Evolutionary conservation across 257 asterid genomes (phyloP).

Genomic region (Orobanche coerulescens): DNA sequence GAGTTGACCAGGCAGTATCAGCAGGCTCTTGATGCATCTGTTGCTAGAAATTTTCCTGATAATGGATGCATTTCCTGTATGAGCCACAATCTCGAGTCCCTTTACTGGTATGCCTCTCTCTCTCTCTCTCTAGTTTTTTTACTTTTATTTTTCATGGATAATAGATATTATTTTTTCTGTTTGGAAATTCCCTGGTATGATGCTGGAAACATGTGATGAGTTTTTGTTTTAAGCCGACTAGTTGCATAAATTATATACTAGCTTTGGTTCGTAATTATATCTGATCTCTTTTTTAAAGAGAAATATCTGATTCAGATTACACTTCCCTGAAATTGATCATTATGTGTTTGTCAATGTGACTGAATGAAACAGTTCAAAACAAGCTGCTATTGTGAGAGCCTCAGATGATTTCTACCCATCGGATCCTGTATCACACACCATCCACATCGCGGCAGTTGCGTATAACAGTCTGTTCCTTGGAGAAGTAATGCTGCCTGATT

Average conservation of each 20-base stretch:
- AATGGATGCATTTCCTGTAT: slow-evolving; percentile 91
- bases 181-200: no score
- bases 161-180: no score
- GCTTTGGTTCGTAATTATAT: no score
- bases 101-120: slow-evolving; percentile 49
- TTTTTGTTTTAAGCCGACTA: no score
- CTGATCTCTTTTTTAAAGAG: no score
- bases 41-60: slow-evolving; percentile 57
- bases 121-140: not conserved
- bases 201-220: no score
- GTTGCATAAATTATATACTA: no score
- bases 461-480: slow-evolving; percentile 72
- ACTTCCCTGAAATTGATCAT: no score
- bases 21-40: slow-evolving; percentile 87
- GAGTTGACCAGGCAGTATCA: slow-evolving; percentile 75
- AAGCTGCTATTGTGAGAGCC: slow-evolving; percentile 72
- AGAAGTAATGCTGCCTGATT: slow-evolving; percentile 75
- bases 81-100: slow-evolving; percentile 85
- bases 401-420: slow-evolving; percentile 84
- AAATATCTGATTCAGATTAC: no score
- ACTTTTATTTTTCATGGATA: no score
- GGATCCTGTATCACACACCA: slow-evolving; percentile 71
- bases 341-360: not conserved
- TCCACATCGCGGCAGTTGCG: slow-evolving; percentile 77
- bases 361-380: slow-evolving; percentile 63